Evolutionary conservation across 2,329 filamentous ascomycete species (phyloP).

Genomic region (Alternaria rosae): DNA sequence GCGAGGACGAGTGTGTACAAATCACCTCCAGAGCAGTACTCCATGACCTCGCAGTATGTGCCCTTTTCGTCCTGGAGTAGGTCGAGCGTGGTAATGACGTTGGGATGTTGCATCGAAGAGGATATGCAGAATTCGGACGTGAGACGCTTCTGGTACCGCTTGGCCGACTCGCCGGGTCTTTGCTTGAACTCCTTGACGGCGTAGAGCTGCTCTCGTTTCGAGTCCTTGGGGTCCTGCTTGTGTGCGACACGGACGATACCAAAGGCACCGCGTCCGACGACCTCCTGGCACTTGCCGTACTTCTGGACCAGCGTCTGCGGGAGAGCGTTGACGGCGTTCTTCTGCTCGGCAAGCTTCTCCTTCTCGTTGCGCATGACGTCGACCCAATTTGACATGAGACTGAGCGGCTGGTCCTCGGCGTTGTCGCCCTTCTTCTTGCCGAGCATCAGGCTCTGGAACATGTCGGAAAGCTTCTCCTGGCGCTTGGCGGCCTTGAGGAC

Average conservation of each 20-base stretch:
- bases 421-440: conserved; percentile 80
- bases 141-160: conserved; percentile 96
- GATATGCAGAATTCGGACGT: conserved; percentile 99
- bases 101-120: conserved; percentile 93
- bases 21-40: conserved; percentile 96
- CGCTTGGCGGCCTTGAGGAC: conserved; percentile 87
- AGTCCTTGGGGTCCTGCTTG: conserved; percentile 85
- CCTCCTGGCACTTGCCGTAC: conserved; percentile 97
- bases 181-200: conserved; percentile 98
- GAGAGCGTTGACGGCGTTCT: conserved; percentile 77
- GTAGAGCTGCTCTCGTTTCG: conserved; percentile 83
- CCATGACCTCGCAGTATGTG: conserved; percentile 99
- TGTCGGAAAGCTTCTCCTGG: conserved; percentile 92
- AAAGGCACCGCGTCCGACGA: conserved; percentile 94
- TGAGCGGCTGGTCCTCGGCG: conserved; percentile 79
- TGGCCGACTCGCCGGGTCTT: conserved; percentile 90
- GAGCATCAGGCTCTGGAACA: conserved; percentile 83
- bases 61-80: conserved; percentile 95
- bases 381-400: conserved; percentile 94
- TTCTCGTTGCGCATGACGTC: conserved; percentile 91
- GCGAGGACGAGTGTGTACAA: conserved; percentile 92
- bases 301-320: conserved; percentile 88
- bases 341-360: conserved; percentile 75
- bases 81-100: conserved; percentile 97
- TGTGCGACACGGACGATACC: conserved; percentile 97